A percentile compares a stretch with the other conserved stretches of the same genome.
Conservation (phyloP, 352 stramenopile species). For the Blastocystis sp. region DNA sequence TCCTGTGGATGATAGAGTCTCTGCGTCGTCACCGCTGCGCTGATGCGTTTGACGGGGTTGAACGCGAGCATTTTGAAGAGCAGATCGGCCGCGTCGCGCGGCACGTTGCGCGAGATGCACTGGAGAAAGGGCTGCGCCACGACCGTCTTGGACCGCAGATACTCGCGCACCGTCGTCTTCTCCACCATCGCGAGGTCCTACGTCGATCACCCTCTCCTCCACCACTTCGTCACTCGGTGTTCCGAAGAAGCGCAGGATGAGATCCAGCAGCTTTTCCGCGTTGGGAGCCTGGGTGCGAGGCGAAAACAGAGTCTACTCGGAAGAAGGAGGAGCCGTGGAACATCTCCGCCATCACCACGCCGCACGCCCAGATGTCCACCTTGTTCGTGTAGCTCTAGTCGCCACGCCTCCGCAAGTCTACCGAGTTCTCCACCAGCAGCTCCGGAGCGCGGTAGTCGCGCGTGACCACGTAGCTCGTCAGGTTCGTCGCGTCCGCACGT, state of each 20-base stretch:
- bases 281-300: not conserved
- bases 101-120: not conserved
- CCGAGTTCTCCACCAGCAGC: conserved; percentile 71
- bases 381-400: conserved; percentile 61
- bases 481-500: conserved; percentile 71
- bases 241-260: not conserved
- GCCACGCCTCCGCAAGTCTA: not conserved
- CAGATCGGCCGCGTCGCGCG: not conserved
- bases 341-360: conserved; percentile 25
- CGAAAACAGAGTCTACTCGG: not conserved
- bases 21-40: not conserved
- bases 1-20: not conserved
- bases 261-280: not conserved
- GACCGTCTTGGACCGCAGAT: not conserved
- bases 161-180: not conserved
- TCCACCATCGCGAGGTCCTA: conserved; percentile 51
- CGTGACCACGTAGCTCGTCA: conserved; percentile 84
- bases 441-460: conserved; percentile 84
- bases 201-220: not conserved
- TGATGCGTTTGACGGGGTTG: conserved; percentile 16
- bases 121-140: not conserved
- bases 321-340: conserved; percentile 32
- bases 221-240: not conserved
- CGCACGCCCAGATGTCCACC: conserved; percentile 20
- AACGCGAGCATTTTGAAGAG: not conserved